Evolutionary conservation across 208 protist species (phyloP).

Genomic region (Trypanosoma cruzi): DNA sequence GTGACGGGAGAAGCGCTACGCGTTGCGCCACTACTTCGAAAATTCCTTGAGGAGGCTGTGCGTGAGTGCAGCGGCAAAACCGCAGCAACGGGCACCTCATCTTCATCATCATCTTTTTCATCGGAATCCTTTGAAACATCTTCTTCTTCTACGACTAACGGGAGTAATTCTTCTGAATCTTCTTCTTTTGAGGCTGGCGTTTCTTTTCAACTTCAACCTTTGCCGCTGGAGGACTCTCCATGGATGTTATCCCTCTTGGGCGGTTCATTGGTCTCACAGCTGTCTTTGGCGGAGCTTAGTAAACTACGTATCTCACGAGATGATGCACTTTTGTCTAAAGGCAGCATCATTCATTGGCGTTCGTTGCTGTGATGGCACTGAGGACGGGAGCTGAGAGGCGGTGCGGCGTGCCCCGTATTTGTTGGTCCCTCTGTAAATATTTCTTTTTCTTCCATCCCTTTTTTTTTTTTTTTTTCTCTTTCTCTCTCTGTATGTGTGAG

Average conservation of each 20-base stretch:
- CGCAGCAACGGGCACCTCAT: neutral
- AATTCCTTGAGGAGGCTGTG: slow-evolving; percentile 38
- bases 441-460: no score
- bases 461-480: neutral
- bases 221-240: slow-evolving; percentile 37
- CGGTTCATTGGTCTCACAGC: slow-evolving; percentile 50
- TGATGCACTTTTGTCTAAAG: slow-evolving; percentile 48
- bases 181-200: slow-evolving; percentile 10
- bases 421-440: neutral
- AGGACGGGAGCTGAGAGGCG: neutral
- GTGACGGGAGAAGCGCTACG: slow-evolving; percentile 58
- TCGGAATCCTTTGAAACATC: no score
- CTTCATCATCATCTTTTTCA: slow-evolving; percentile 19
- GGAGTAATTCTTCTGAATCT: neutral
- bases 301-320: slow-evolving; percentile 42
- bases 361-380: slow-evolving; percentile 36
- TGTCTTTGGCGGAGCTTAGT: slow-evolving; percentile 45
- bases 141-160: slow-evolving; percentile 3
- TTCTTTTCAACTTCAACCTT: slow-evolving; percentile 36
- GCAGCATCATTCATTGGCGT: slow-evolving; percentile 54
- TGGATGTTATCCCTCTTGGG: slow-evolving; percentile 64
- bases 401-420: neutral
- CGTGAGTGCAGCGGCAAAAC: slow-evolving; percentile 16
- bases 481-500: neutral
- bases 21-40: slow-evolving; percentile 39